Conservation (phyloP, 331 rosid species). For the Saraca asoca region DNA sequence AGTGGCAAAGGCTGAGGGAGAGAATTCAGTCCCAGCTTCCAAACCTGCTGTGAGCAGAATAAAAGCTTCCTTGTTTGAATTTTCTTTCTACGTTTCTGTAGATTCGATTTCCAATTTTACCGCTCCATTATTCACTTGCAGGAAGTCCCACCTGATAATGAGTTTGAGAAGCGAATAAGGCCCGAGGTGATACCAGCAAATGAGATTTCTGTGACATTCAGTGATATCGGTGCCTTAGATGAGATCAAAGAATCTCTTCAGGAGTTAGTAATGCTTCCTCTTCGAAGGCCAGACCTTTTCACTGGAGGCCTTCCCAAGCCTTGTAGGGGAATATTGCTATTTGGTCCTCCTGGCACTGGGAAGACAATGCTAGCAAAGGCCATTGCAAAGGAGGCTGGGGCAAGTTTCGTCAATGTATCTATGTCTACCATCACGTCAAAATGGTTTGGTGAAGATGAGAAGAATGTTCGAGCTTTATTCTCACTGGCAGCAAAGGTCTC, state of each 20-base stretch:
- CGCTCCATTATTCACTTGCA: slow-evolving; percentile 31
- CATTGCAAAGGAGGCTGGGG: slow-evolving; percentile 95
- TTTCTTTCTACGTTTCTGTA: background rate
- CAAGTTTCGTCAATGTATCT: slow-evolving; percentile 94
- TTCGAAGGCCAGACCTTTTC: slow-evolving; percentile 92
- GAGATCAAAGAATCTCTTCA: slow-evolving; percentile 94
- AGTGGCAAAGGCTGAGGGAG: slow-evolving; percentile 47
- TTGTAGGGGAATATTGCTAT: slow-evolving; percentile 85
- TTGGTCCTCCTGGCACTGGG: slow-evolving; percentile 97
- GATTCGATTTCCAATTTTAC: slow-evolving; percentile 4
- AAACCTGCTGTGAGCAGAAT: slow-evolving; percentile 72
- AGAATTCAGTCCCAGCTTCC: slow-evolving; percentile 47
- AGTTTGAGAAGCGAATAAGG: slow-evolving; percentile 94
- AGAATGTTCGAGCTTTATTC: slow-evolving; percentile 91
- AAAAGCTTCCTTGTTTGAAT: no score
- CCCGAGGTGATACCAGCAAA: slow-evolving; percentile 92
- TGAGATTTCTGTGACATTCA: slow-evolving; percentile 74
- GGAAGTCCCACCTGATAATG: slow-evolving; percentile 85
- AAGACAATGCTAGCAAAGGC: slow-evolving; percentile 99
- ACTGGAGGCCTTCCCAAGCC: slow-evolving; percentile 93
- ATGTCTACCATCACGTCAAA: slow-evolving; percentile 98
- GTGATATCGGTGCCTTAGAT: slow-evolving; percentile 89
- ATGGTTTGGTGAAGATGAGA: slow-evolving; percentile 99
- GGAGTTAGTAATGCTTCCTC: slow-evolving; percentile 96
- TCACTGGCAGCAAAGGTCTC: slow-evolving; percentile 91